A percentile compares a stretch with the other conserved stretches of the same genome.
Evolutionary conservation across 345 rosid species (phyloP).

Genomic region (Mangifera indica): DNA sequence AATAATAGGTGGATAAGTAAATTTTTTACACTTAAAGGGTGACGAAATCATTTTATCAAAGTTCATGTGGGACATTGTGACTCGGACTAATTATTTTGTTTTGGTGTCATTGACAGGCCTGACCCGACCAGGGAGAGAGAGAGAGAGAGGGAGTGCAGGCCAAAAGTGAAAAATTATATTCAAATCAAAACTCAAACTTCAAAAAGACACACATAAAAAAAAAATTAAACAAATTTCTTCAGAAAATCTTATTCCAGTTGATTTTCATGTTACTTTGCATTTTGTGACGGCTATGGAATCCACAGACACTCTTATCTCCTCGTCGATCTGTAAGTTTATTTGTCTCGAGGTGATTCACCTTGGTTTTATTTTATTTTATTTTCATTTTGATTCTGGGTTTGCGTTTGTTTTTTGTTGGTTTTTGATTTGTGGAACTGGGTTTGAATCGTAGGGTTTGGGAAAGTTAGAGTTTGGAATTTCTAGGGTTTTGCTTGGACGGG

Average conservation of each 20-base stretch:
- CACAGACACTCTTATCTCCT: slow-evolving; percentile 10
- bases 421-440: neutral
- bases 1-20: too few species aligned
- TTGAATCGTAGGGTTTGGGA: neutral
- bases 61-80: too few species aligned
- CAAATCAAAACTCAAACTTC: neutral
- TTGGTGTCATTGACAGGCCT: slow-evolving; percentile 8
- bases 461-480: slow-evolving; percentile 7
- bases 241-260: slow-evolving; percentile 8
- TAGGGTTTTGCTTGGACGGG: slow-evolving; percentile 16
- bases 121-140: slow-evolving; percentile 13
- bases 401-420: neutral
- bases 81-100: neutral
- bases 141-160: slow-evolving; percentile 20
- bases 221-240: neutral
- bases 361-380: neutral
- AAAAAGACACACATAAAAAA: neutral
- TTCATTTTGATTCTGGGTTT: slow-evolving; percentile 9
- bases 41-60: too few species aligned
- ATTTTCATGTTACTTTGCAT: neutral
- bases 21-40: too few species aligned
- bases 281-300: slow-evolving; percentile 28
- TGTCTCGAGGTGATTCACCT: slow-evolving; percentile 3
- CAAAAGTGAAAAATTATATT: slow-evolving; percentile 6
- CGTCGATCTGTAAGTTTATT: slow-evolving; percentile 45